These are phyloP conservation scores for Heterobasidion occidentale DNA, from an alignment of 1,284 basidiomycete species.

Conservation along the genomic window DNA sequence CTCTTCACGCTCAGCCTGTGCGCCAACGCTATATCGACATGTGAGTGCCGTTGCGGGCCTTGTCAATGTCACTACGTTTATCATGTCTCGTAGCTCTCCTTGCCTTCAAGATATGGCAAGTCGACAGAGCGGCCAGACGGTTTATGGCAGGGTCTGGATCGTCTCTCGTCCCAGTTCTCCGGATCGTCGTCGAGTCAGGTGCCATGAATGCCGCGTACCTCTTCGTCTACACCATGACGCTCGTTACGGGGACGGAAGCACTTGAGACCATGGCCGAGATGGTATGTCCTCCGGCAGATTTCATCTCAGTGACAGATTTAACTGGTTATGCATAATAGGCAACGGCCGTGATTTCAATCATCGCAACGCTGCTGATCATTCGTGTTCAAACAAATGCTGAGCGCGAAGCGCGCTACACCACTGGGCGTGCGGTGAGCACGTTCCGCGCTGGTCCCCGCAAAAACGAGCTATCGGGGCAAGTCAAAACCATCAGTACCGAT, in stretches of 20 bases:
- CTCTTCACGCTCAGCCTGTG: conserved; percentile 12
- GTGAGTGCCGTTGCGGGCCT: conserved; percentile 4
- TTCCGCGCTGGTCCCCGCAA: not conserved
- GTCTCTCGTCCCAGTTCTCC: conserved; percentile 7
- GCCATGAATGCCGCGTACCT: conserved; percentile 13
- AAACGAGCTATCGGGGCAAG: not conserved
- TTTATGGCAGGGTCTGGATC: not conserved
- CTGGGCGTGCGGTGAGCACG: not conserved
- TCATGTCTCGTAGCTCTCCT: conserved; percentile 6
- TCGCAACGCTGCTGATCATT: not conserved
- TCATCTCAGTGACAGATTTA: not conserved
- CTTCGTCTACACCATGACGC: conserved; percentile 9
- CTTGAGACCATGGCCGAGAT: conserved; percentile 13
- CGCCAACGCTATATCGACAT: conserved; percentile 11
- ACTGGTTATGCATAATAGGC: conserved; percentile 5
- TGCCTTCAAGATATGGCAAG: conserved; percentile 11
- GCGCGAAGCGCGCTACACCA: not conserved
- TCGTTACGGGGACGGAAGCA: conserved; percentile 6
- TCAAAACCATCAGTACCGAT: not conserved
- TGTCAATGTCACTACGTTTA: not conserved
- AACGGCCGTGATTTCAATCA: conserved; percentile 10
- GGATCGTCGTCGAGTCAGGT: conserved; percentile 12
- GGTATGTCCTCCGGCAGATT: conserved; percentile 1
- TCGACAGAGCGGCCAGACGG: conserved; percentile 3
- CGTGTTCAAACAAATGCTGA: not conserved